A percentile compares a stretch with the other conserved stretches of the same genome.
phyloP scores from a whole-genome alignment of 2,329 filamentous ascomycete genomes.

The Coleophoma crateriformis region DNA sequence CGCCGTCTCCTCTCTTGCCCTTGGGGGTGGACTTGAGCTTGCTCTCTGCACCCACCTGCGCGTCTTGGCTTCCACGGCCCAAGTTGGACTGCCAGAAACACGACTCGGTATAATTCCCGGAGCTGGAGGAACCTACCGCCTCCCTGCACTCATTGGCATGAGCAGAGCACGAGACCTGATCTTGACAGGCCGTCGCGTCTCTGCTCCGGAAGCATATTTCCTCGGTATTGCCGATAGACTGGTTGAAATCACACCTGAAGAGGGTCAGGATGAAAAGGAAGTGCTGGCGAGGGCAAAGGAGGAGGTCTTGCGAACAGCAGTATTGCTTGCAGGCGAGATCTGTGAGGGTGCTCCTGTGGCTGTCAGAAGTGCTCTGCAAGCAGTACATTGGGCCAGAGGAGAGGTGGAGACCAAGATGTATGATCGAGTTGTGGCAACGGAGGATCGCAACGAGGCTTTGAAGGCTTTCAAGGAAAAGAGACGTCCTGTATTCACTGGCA shows the following conservation, averaged over 20 bases:
- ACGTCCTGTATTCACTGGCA: slow-evolving; percentile 60
- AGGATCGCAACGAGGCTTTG: slow-evolving; percentile 85
- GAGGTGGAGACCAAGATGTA: slow-evolving; percentile 85
- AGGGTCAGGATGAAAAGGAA: slow-evolving; percentile 34
- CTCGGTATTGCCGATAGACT: slow-evolving; percentile 86
- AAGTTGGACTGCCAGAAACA: slow-evolving; percentile 84
- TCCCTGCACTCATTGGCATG: slow-evolving; percentile 76
- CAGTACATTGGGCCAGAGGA: slow-evolving; percentile 68
- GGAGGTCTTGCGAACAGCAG: slow-evolving; percentile 67
- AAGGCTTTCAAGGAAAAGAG: slow-evolving; percentile 77
- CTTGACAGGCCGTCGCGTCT: slow-evolving; percentile 81
- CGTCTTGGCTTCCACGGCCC: slow-evolving; percentile 73
- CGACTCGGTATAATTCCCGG: slow-evolving; percentile 91
- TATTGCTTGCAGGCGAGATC: slow-evolving; percentile 76
- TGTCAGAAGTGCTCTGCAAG: slow-evolving; percentile 71
- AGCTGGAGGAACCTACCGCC: slow-evolving; percentile 84
- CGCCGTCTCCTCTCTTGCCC: slow-evolving; percentile 77
- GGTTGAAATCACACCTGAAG: slow-evolving; percentile 66
- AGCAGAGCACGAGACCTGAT: slow-evolving; percentile 83
- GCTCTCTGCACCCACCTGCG: slow-evolving; percentile 86
- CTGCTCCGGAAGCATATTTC: slow-evolving; percentile 82
- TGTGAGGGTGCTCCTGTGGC: slow-evolving; percentile 87
- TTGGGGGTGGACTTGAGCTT: slow-evolving; percentile 91
- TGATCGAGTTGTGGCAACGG: slow-evolving; percentile 72
- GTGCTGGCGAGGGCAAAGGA: slow-evolving; percentile 55